Conservation (phyloP, 495 filamentous ascomycete genomes). For the Neurospora sp. region DNA sequence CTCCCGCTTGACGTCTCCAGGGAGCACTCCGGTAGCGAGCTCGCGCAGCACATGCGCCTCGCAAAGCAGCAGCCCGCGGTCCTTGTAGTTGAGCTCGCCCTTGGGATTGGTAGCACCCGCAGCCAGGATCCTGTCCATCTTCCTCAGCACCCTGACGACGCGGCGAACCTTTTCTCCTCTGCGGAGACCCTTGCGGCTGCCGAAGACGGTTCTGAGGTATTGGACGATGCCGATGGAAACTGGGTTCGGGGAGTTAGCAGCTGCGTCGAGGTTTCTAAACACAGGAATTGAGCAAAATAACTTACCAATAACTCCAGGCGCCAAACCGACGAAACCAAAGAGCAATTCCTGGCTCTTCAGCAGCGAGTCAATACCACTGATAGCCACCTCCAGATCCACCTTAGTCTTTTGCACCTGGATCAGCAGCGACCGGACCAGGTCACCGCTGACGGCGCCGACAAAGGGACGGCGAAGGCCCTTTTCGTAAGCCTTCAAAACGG, state of each 20-base stretch:
- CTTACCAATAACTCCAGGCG: conserved; percentile 63
- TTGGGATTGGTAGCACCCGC: conserved; percentile 50
- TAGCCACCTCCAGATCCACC: conserved; percentile 92
- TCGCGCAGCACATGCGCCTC: conserved; percentile 72
- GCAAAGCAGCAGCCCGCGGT: conserved; percentile 81
- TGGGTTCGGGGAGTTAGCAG: conserved; percentile 10
- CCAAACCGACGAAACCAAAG: conserved; percentile 90
- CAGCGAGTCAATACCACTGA: conserved; percentile 85
- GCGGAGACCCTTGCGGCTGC: conserved; percentile 54
- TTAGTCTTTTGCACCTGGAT: conserved; percentile 99
- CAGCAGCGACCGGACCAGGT: conserved; percentile 80
- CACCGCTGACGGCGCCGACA: conserved; percentile 66
- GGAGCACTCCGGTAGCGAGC: conserved; percentile 53
- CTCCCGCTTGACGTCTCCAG: conserved; percentile 60
- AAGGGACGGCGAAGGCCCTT: conserved; percentile 73
- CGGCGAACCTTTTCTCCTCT: conserved; percentile 50
- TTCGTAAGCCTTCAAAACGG: conserved; percentile 84
- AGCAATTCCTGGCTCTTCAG: conserved; percentile 94
- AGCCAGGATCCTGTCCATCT: conserved; percentile 74
- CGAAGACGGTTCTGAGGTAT: conserved; percentile 59
- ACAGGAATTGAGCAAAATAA: background rate
- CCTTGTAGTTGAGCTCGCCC: conserved; percentile 72
- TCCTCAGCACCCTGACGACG: conserved; percentile 64
- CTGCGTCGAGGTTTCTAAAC: background rate
- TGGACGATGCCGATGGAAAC: conserved; percentile 66